Conservation (phyloP, 176 grass and related monocot genomes). For the Neostapfia colusana region DNA sequence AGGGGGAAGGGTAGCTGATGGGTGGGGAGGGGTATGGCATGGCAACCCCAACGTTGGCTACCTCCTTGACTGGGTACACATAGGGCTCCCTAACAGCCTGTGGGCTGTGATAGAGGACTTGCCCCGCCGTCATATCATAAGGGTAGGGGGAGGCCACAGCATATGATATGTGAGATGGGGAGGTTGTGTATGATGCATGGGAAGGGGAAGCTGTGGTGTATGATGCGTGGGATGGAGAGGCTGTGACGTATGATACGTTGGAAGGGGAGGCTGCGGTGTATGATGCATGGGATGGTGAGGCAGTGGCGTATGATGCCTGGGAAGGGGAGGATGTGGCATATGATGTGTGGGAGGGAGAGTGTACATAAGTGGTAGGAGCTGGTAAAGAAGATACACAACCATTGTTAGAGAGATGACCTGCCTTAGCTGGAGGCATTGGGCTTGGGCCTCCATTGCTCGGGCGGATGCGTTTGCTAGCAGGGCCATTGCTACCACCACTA, state of each 20-base stretch:
- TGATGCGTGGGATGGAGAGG: constrained; percentile 27
- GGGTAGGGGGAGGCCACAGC: constrained; percentile 47
- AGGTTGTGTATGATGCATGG: constrained; percentile 38
- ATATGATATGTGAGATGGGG: constrained; percentile 50
- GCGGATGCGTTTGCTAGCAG: constrained; percentile 75
- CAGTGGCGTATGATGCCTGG: constrained; percentile 20
- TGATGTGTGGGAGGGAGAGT: constrained; percentile 55
- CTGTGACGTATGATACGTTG: constrained; percentile 12
- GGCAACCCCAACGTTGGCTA: constrained; percentile 46
- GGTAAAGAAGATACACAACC: constrained; percentile 58
- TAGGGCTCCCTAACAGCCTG: constrained; percentile 65
- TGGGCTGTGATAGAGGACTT: constrained; percentile 71
- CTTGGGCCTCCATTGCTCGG: constrained; percentile 73
- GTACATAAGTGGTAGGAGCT: constrained; percentile 38
- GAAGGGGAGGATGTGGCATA: constrained; percentile 37
- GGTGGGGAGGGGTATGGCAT: constrained; percentile 67
- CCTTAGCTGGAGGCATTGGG: constrained; percentile 92
- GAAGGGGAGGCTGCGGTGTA: constrained; percentile 24
- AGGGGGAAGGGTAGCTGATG: constrained; percentile 63
- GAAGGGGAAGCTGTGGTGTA: constrained; percentile 30
- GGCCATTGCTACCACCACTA: constrained; percentile 51
- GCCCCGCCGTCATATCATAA: constrained; percentile 53
- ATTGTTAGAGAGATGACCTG: constrained; percentile 77
- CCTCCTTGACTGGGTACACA: constrained; percentile 66
- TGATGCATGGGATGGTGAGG: constrained; percentile 29